A percentile compares a stretch with the other conserved stretches of the same genome.
Evolutionary conservation across 352 stramenopile genomes (phyloP).

Genomic region (Pythium angustatum): DNA sequence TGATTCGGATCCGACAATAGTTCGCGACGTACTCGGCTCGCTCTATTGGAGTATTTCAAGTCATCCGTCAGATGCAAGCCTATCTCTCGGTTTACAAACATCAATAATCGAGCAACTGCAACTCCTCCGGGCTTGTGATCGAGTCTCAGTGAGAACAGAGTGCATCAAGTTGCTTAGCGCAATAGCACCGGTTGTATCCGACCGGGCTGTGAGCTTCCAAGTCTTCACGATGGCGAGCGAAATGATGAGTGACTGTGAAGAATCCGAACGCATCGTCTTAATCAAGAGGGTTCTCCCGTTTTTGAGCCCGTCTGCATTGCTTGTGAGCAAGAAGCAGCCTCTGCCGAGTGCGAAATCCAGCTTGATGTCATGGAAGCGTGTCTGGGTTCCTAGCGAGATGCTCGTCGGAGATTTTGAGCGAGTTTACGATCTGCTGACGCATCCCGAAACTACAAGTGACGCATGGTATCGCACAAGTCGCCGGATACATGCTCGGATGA

Average conservation of each 20-base stretch:
- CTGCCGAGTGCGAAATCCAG: background rate
- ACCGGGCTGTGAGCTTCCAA: background rate
- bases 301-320: background rate
- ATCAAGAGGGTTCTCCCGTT: constrained; percentile 1
- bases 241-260: constrained; percentile 7
- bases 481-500: constrained; percentile 19
- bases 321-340: background rate
- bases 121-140: background rate
- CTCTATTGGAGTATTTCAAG: constrained; percentile 8
- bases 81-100: background rate
- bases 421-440: constrained; percentile 22
- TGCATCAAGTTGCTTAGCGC: constrained; percentile 5
- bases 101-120: constrained; percentile 10
- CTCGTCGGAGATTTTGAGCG: constrained; percentile 27
- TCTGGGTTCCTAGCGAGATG: constrained; percentile 20
- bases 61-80: background rate
- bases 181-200: background rate
- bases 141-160: background rate
- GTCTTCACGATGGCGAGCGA: constrained; percentile 2
- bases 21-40: constrained; percentile 5
- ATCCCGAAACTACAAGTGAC: constrained; percentile 11
- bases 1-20: background rate
- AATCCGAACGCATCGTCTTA: background rate
- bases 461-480: constrained; percentile 25
- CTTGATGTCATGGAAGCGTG: background rate